These are phyloP conservation scores for Blastomyces emzantsi DNA, from an alignment of 2,329 filamentous ascomycete species.

Conservation along the genomic window DNA sequence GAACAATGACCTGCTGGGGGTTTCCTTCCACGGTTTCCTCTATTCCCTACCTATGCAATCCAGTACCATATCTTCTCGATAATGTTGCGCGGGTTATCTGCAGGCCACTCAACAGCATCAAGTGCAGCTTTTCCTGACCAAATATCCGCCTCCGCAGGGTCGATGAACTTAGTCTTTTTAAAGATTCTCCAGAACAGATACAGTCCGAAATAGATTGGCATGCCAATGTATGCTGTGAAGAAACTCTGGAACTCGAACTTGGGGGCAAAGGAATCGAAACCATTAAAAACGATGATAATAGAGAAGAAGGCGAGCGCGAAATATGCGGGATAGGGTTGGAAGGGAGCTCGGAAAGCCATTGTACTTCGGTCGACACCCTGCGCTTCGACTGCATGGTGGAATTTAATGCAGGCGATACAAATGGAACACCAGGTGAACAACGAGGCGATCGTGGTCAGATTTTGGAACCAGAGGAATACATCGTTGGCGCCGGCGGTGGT, in stretches of 20 bases:
- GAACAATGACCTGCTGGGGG: background rate
- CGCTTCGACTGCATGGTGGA: constrained; percentile 34
- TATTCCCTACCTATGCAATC: constrained; percentile 14
- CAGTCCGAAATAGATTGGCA: constrained; percentile 35
- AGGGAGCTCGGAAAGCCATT: constrained; percentile 36
- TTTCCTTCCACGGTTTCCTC: background rate
- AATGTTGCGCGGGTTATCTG: constrained; percentile 16
- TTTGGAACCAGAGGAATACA: constrained; percentile 42
- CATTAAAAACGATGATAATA: constrained; percentile 58
- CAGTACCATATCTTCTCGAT: constrained; percentile 20
- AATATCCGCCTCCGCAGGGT: constrained; percentile 19
- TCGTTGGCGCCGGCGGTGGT: constrained; percentile 28
- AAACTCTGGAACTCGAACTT: constrained; percentile 36
- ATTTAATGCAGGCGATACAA: constrained; percentile 40
- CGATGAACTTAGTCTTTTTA: constrained; percentile 19
- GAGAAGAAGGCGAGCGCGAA: constrained; percentile 51
- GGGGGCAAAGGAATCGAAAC: constrained; percentile 35
- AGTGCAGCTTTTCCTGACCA: constrained; percentile 22
- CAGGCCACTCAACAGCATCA: constrained; percentile 20
- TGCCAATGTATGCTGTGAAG: constrained; percentile 40
- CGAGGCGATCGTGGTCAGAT: constrained; percentile 36
- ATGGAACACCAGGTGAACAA: constrained; percentile 42
- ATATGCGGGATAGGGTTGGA: constrained; percentile 51
- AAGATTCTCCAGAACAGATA: constrained; percentile 23
- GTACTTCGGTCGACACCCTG: constrained; percentile 31